Conservation (phyloP, 1,284 basidiomycete species). For the Fomes fomentarius region DNA sequence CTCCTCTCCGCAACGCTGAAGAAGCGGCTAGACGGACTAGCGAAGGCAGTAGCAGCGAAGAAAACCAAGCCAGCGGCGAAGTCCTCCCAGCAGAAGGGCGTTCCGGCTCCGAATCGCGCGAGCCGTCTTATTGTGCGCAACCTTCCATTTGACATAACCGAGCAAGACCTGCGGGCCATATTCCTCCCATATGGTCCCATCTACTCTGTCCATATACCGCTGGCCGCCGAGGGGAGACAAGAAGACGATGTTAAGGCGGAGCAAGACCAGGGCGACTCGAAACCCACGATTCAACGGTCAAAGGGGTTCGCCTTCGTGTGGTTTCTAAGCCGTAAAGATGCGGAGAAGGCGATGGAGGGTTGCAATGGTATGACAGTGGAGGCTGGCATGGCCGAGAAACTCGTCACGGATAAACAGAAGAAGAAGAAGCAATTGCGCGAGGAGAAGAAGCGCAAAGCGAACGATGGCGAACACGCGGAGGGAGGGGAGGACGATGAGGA, state of each 20-base stretch:
- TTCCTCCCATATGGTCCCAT: constrained; percentile 93
- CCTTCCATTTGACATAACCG: constrained; percentile 81
- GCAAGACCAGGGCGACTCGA: constrained; percentile 18
- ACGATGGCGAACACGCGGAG: constrained; percentile 39
- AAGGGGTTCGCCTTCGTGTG: constrained; percentile 97
- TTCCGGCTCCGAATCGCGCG: constrained; percentile 61
- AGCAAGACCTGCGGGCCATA: constrained; percentile 84
- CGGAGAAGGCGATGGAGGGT: constrained; percentile 81
- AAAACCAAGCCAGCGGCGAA: constrained; percentile 29
- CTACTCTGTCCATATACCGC: constrained; percentile 84
- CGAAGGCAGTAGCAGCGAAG: constrained; percentile 47
- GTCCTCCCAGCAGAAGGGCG: constrained; percentile 34
- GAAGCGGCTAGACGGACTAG: constrained; percentile 79
- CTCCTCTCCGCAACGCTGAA: constrained; percentile 90
- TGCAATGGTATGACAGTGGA: constrained; percentile 81
- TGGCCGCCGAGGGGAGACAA: constrained; percentile 32
- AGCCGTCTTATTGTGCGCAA: constrained; percentile 93
- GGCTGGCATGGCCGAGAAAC: constrained; percentile 67
- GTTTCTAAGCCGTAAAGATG: constrained; percentile 88
- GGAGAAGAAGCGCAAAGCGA: constrained; percentile 54
- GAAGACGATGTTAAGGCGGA: constrained; percentile 25
- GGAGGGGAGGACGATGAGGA: constrained; percentile 43
- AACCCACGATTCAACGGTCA: constrained; percentile 41
- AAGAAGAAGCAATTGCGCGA: constrained; percentile 67
- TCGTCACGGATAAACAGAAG: constrained; percentile 77